Evolutionary conservation across 2,329 filamentous ascomycete genomes (phyloP).

Genomic region (Clarireedia paspali): DNA sequence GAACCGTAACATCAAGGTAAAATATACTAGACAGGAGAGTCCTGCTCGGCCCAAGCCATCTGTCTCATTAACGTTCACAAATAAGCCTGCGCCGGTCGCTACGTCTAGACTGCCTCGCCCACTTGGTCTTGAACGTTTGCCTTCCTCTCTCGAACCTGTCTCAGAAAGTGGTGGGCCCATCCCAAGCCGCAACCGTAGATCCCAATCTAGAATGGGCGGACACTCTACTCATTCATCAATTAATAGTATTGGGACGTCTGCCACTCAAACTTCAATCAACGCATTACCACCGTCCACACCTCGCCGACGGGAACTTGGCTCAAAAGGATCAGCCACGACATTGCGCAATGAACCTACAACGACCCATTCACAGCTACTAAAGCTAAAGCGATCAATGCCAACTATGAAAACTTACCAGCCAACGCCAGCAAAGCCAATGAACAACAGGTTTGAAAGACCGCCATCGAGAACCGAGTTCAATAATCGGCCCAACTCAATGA

Average conservation of each 20-base stretch:
- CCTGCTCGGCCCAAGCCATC: conserved; percentile 66
- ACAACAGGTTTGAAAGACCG: conserved; percentile 47
- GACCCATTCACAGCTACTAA: conserved; percentile 56
- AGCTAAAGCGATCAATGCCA: conserved; percentile 58
- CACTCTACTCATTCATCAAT: conserved; percentile 65
- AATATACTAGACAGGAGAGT: conserved; percentile 60
- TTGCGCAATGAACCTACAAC: conserved; percentile 55
- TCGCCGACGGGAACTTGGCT: conserved; percentile 50
- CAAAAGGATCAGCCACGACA: conserved; percentile 45
- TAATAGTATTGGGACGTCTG: conserved; percentile 53
- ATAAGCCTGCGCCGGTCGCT: conserved; percentile 49
- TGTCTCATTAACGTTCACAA: conserved; percentile 86
- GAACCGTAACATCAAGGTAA: conserved; percentile 88
- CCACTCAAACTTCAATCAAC: conserved; percentile 47
- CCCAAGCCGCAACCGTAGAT: conserved; percentile 48
- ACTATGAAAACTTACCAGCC: conserved; percentile 44
- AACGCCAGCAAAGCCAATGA: conserved; percentile 42
- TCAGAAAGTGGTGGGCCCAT: conserved; percentile 79
- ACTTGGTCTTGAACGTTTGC: conserved; percentile 60
- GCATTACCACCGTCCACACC: conserved; percentile 52
- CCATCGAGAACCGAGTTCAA: conserved; percentile 47
- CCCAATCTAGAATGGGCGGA: conserved; percentile 55
- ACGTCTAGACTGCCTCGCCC: conserved; percentile 75
- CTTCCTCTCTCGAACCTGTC: conserved; percentile 80
- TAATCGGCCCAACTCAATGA: conserved; percentile 40